Conservation (phyloP, 2,329 filamentous ascomycete species). For the Hypoxylon sp. region DNA sequence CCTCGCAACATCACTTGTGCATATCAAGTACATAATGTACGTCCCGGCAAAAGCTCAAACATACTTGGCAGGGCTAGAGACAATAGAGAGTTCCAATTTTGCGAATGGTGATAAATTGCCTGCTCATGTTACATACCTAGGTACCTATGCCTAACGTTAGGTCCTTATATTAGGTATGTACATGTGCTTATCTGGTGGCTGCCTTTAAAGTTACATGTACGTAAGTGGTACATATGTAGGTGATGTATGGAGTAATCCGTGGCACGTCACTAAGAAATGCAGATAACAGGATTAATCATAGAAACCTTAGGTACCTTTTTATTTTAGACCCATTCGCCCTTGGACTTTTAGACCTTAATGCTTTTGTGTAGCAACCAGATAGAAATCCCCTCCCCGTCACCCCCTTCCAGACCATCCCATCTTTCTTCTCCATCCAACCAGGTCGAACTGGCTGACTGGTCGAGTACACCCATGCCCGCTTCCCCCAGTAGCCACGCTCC, state of each 20-base stretch:
- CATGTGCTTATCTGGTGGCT: slow-evolving; percentile 4
- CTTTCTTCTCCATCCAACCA: slow-evolving; percentile 7
- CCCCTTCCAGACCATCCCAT: slow-evolving; percentile 27
- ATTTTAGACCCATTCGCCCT: no score
- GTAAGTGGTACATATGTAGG: slow-evolving; percentile 11
- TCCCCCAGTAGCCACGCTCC: slow-evolving; percentile 17
- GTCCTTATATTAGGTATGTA: slow-evolving; percentile 4
- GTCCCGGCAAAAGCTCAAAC: slow-evolving; percentile 36
- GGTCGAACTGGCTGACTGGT: background rate
- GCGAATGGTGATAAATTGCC: slow-evolving; percentile 24
- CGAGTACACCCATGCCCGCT: slow-evolving; percentile 38
- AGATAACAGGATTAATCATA: slow-evolving; percentile 22
- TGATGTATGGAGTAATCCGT: slow-evolving; percentile 20
- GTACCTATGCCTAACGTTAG: no score
- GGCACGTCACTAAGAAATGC: slow-evolving; percentile 12
- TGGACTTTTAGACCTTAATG: slow-evolving; percentile 6
- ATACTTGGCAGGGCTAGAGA: slow-evolving; percentile 31
- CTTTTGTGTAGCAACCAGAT: slow-evolving; percentile 7
- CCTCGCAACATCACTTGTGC: slow-evolving; percentile 12
- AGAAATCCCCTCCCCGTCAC: background rate
- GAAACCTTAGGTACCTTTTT: background rate
- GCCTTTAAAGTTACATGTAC: slow-evolving; percentile 17
- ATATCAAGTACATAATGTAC: slow-evolving; percentile 11
- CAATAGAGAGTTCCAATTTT: slow-evolving; percentile 36
- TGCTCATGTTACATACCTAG: slow-evolving; percentile 25